Conservation (phyloP, 495 filamentous ascomycete genomes). For the Aspergillus saccharolyticus region DNA sequence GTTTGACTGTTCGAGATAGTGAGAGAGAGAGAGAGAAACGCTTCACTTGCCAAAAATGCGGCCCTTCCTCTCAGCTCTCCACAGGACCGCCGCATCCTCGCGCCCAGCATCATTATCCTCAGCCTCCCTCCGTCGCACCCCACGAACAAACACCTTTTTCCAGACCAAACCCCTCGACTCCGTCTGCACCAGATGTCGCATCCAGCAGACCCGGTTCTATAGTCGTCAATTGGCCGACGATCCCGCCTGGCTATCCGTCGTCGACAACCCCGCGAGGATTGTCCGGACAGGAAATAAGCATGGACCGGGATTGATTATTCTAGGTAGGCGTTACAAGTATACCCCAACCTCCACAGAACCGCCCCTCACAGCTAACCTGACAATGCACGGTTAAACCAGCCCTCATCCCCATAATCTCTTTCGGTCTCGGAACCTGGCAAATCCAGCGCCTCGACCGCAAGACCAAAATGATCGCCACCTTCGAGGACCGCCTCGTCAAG, state of each 20-base stretch:
- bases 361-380: neutral
- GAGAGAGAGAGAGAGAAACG: too few relatives aligned
- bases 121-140: slow-evolving; percentile 15
- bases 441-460: slow-evolving; percentile 93
- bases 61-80: slow-evolving; percentile 28
- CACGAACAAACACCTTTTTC: neutral
- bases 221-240: slow-evolving; percentile 49
- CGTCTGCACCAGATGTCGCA: slow-evolving; percentile 35
- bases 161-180: slow-evolving; percentile 15
- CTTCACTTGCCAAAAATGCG: slow-evolving; percentile 25
- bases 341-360: neutral
- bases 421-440: slow-evolving; percentile 90
- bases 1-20: too few relatives aligned
- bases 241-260: slow-evolving; percentile 68
- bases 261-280: slow-evolving; percentile 77
- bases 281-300: slow-evolving; percentile 69
- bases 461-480: slow-evolving; percentile 79
- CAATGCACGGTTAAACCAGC: slow-evolving; percentile 40
- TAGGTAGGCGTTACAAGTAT: slow-evolving; percentile 45
- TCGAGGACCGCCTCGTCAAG: slow-evolving; percentile 82
- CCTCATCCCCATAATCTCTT: slow-evolving; percentile 85
- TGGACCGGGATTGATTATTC: slow-evolving; percentile 74
- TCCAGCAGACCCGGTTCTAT: slow-evolving; percentile 33
- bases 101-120: slow-evolving; percentile 17
- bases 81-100: slow-evolving; percentile 21